Base-by-base conservation (phyloP, 805 yeast species). In the Jamesozyma hellenica region DNA sequence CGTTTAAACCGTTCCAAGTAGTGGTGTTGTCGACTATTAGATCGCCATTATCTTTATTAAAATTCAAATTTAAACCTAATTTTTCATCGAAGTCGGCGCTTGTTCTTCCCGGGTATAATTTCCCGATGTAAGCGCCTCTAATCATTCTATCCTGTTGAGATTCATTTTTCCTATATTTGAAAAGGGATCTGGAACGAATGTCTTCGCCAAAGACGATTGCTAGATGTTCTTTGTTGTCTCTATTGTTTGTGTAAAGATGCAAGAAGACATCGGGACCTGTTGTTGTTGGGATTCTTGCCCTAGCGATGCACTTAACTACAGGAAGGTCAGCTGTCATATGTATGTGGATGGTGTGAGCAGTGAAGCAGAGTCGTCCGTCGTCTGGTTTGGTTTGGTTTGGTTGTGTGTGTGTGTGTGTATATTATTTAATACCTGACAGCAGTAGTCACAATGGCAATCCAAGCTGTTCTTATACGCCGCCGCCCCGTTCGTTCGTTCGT, bases 171-270 rank as follows among this genome's bases (percentile, higher is more conserved):
- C 84, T 65, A 37, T 64, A 64, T 34, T 65, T 71, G 63, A 76
- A 92, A 37, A 92, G 65, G 3, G 86, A 67, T 53, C 72, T 70
- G 2, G 95, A 85, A 48, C 95, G 71, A 39, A 92, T 80, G 49
- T 82, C 82, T 53, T 86, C 95, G 9, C 97, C 96, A 64, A 92
- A 90, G 4, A 92, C 98, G 43, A 92, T 90, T 5, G 98, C 98
- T 52, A 92, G 65, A 63, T 92, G 99, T 62, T 92, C 99, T 59
- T 92, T 92, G 36, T 77, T 69, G 62, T 92, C 99, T 40, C 81
- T 64, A 55, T 86, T 77, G 58, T 92, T 92, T 35, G 82, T 71
- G 63, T 92, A 92, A 28, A 92, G 63, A 64, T 92, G 98, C 41
- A 92, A 66, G 52, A 87, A 92, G 38, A 90, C 87, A 56, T 92